Evolutionary conservation across 2,329 filamentous ascomycete genomes (phyloP).

Genomic region (Plenodomus tracheiphilus): DNA sequence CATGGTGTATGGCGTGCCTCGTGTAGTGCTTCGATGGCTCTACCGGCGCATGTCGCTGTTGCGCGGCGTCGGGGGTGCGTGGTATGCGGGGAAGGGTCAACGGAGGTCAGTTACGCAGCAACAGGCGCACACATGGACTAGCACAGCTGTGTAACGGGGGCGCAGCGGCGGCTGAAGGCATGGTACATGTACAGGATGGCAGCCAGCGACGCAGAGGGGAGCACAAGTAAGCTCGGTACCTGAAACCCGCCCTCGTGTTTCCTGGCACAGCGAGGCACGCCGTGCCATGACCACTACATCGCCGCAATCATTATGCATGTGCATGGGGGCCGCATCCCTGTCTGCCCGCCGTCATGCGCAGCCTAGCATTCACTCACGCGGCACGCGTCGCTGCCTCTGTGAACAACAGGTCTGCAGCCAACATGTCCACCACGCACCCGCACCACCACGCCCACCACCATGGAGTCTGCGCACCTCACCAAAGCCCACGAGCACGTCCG

Average conservation of each 20-base stretch:
- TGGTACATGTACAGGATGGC: too few relatives aligned
- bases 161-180: neutral
- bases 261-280: neutral
- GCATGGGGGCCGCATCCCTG: conserved; percentile 9
- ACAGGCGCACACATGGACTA: too few relatives aligned
- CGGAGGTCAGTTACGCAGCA: conserved; percentile 17
- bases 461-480: conserved; percentile 72
- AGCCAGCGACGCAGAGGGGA: too few relatives aligned
- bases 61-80: neutral
- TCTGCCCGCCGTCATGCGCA: neutral
- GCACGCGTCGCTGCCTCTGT: neutral
- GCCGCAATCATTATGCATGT: too few relatives aligned
- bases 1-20: conserved; percentile 23
- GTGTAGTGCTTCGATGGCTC: neutral
- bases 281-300: conserved; percentile 3
- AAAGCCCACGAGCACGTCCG: conserved; percentile 87
- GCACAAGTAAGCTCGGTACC: neutral
- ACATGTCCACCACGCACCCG: conserved; percentile 6
- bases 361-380: conserved; percentile 4
- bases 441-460: conserved; percentile 37
- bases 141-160: neutral
- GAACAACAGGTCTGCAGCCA: conserved; percentile 1
- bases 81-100: conserved; percentile 2
- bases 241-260: neutral
- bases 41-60: conserved; percentile 8